Conservation (phyloP, 805 yeast species). For the Kazachstania psychrophila region DNA sequence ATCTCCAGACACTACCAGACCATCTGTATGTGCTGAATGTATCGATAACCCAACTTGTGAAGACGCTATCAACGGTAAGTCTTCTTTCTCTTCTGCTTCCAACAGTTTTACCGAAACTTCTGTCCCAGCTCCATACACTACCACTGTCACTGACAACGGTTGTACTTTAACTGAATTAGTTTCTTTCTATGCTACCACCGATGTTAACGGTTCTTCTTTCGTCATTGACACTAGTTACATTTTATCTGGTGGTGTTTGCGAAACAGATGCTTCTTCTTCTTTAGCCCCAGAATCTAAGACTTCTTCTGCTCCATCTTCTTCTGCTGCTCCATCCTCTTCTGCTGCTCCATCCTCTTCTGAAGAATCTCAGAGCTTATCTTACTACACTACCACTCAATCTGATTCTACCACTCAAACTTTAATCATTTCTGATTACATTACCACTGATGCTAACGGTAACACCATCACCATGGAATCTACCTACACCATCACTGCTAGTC, state of each 20-base stretch:
- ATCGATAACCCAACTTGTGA: slow-evolving; percentile 1
- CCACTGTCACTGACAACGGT: slow-evolving; percentile 1
- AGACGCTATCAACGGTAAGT: background rate
- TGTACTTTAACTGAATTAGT: slow-evolving; percentile 3
- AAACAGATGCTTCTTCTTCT: background rate
- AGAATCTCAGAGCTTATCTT: background rate
- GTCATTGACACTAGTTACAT: slow-evolving; percentile 1
- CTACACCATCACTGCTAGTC: slow-evolving; percentile 2
- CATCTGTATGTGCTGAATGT: slow-evolving; percentile 6
- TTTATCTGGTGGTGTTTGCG: slow-evolving; percentile 1
- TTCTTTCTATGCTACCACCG: slow-evolving; percentile 4
- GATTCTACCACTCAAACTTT: background rate
- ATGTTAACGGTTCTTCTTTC: background rate
- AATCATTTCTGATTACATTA: slow-evolving; percentile 1
- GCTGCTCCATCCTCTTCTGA: background rate
- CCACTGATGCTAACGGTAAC: slow-evolving; percentile 2
- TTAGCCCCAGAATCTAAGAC: background rate
- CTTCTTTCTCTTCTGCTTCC: background rate
- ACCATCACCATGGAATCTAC: slow-evolving; percentile 1
- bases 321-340: background rate
- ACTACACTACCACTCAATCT: slow-evolving; percentile 1
- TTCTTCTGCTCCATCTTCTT: slow-evolving; percentile 1
- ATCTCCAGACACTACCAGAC: slow-evolving; percentile 2
- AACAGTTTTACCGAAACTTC: slow-evolving; percentile 2
- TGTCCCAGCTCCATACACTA: slow-evolving; percentile 6